phyloP scores from a whole-genome alignment of 352 stramenopile genomes.

The Thalassiosira ordinaria region DNA sequence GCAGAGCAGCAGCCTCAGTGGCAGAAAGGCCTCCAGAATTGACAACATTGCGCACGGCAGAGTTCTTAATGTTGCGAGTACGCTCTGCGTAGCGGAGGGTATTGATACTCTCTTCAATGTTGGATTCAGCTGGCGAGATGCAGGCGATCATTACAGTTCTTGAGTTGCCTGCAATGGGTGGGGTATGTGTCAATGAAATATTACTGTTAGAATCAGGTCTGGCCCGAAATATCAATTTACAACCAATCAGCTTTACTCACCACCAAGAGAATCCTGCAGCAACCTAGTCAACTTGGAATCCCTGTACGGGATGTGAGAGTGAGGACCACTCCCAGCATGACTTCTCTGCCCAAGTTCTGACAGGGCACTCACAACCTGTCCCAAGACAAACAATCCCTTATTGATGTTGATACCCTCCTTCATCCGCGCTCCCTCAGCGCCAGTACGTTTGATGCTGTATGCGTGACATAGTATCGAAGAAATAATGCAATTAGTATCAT shows the following conservation, averaged over 20 bases:
- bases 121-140: constrained; percentile 91
- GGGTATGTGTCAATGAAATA: too few relatives aligned
- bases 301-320: constrained; percentile 70
- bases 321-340: neutral
- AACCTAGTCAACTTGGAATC: constrained; percentile 85
- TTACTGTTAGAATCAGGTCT: too few relatives aligned
- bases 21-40: constrained; percentile 54
- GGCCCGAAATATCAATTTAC: neutral
- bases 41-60: constrained; percentile 72
- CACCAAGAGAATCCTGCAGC: constrained; percentile 51
- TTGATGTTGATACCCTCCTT: constrained; percentile 97
- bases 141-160: constrained; percentile 94
- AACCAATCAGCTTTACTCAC: constrained; percentile 28
- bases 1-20: constrained; percentile 71
- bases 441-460: constrained; percentile 92
- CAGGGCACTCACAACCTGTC: constrained; percentile 94
- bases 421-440: constrained; percentile 87
- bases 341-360: constrained; percentile 89
- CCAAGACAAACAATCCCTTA: constrained; percentile 92
- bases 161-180: constrained; percentile 87
- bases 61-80: constrained; percentile 82
- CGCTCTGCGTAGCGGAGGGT: constrained; percentile 91
- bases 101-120: constrained; percentile 92
- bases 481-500: too few relatives aligned
- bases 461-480: too few relatives aligned